Evolutionary conservation across 2,329 filamentous ascomycete genomes (phyloP).

Genomic region (Thelonectria olida): DNA sequence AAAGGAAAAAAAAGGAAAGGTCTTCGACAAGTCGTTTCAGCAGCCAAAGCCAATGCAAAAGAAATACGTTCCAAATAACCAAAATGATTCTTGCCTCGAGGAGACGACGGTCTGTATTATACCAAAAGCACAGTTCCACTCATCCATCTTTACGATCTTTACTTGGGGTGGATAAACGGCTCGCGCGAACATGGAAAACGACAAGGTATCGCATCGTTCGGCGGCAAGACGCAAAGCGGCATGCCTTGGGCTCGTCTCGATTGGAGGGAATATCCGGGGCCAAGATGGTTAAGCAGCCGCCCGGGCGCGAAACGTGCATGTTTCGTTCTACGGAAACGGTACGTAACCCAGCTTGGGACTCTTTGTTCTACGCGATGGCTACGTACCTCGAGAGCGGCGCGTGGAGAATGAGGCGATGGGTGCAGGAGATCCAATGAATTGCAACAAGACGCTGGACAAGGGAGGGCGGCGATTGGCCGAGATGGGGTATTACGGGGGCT

Average conservation of each 20-base stretch:
- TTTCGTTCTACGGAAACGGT: background rate
- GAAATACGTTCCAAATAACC: slow-evolving; percentile 26
- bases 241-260: background rate
- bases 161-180: no score
- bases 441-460: background rate
- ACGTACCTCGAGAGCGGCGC: background rate
- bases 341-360: no score
- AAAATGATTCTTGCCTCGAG: slow-evolving; percentile 23
- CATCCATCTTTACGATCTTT: no score
- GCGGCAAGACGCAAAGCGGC: slow-evolving; percentile 11
- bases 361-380: background rate
- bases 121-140: slow-evolving; percentile 23
- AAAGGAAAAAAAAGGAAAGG: slow-evolving; percentile 31
- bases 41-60: slow-evolving; percentile 26
- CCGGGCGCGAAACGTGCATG: background rate
- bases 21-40: slow-evolving; percentile 20
- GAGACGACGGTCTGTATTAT: slow-evolving; percentile 39
- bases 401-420: slow-evolving; percentile 8
- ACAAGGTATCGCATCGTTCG: background rate
- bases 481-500: background rate
- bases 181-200: no score
- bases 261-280: slow-evolving; percentile 10
- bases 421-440: slow-evolving; percentile 20
- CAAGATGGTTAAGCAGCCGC: no score
- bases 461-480: slow-evolving; percentile 12